Percentiles rank a stretch among this genome's conserved stretches.
phyloP scores from a whole-genome alignment of 1,284 basidiomycete genomes.

The Abortiporus biennis region DNA sequence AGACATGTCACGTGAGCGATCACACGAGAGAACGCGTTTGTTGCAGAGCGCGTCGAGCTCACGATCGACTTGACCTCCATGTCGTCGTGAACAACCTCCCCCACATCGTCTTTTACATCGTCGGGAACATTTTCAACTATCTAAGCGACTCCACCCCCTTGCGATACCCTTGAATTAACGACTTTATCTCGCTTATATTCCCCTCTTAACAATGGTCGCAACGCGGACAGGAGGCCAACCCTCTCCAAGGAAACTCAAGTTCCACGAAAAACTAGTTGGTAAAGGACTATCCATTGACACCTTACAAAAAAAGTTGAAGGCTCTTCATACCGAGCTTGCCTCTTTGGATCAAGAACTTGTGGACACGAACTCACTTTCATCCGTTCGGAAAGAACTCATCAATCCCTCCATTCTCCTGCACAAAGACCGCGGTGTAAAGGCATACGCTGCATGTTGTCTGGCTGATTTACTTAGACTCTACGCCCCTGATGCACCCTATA shows the following conservation, averaged over 20 bases:
- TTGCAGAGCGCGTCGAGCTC: too few species aligned
- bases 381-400: slow-evolving; percentile 77
- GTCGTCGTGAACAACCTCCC: too few species aligned
- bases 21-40: too few species aligned
- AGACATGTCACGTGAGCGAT: too few species aligned
- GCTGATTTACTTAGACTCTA: slow-evolving; percentile 92
- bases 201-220: slow-evolving; percentile 67
- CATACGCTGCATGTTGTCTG: slow-evolving; percentile 89
- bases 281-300: slow-evolving; percentile 71
- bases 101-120: too few species aligned
- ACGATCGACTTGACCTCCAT: too few species aligned
- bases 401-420: slow-evolving; percentile 80
- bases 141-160: too few species aligned
- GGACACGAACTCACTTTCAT: slow-evolving; percentile 66
- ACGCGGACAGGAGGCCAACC: slow-evolving; percentile 52
- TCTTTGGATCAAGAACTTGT: slow-evolving; percentile 85
- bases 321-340: slow-evolving; percentile 77
- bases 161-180: too few species aligned
- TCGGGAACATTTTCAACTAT: too few species aligned
- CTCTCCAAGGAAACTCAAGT: slow-evolving; percentile 58
- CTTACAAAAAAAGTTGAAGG: slow-evolving; percentile 80
- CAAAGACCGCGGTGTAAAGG: slow-evolving; percentile 93
- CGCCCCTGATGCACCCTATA: slow-evolving; percentile 97
- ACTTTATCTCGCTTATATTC: background rate
- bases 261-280: slow-evolving; percentile 72